These are phyloP conservation scores for Ascochyta clinopodiicola DNA, from an alignment of 2,329 filamentous ascomycete genomes.

Conservation along the genomic window DNA sequence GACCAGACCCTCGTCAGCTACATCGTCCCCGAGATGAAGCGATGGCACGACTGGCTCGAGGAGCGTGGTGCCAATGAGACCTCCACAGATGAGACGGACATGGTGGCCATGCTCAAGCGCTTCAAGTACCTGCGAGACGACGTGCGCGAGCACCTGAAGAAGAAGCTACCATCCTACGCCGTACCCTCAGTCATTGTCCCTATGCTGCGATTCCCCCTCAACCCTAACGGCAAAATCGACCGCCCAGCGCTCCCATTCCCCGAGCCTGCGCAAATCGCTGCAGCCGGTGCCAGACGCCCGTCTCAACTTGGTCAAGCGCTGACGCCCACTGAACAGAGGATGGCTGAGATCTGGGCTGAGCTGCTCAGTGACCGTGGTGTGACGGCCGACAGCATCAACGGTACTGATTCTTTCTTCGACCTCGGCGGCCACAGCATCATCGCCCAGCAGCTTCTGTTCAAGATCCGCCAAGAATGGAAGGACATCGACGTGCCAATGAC, in stretches of 20 bases:
- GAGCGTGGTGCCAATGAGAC: slow-evolving; percentile 50
- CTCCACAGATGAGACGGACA: slow-evolving; percentile 54
- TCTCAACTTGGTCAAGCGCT: slow-evolving; percentile 55
- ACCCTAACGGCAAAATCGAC: slow-evolving; percentile 71
- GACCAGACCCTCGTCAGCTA: slow-evolving; percentile 89
- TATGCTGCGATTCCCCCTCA: slow-evolving; percentile 76
- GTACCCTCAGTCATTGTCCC: slow-evolving; percentile 78
- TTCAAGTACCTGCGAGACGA: slow-evolving; percentile 67
- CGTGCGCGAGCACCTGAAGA: slow-evolving; percentile 71
- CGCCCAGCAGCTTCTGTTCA: slow-evolving; percentile 80
- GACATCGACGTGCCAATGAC: slow-evolving; percentile 73
- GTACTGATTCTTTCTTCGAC: slow-evolving; percentile 75
- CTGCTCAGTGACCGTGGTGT: slow-evolving; percentile 66
- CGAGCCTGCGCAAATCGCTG: slow-evolving; percentile 71
- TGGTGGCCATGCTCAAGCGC: slow-evolving; percentile 63
- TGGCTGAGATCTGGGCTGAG: slow-evolving; percentile 78
- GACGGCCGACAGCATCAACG: slow-evolving; percentile 70
- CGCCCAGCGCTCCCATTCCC: slow-evolving; percentile 81
- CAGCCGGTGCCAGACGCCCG: slow-evolving; percentile 58
- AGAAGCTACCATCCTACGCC: slow-evolving; percentile 75
- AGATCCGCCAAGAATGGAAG: slow-evolving; percentile 67
- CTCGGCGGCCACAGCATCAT: slow-evolving; percentile 81
- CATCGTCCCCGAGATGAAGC: slow-evolving; percentile 79
- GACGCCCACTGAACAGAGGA: slow-evolving; percentile 65
- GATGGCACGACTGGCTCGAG: slow-evolving; percentile 74